These are phyloP conservation scores for Senna tora DNA, from an alignment of 306 rosid species.

Conservation along the genomic window DNA sequence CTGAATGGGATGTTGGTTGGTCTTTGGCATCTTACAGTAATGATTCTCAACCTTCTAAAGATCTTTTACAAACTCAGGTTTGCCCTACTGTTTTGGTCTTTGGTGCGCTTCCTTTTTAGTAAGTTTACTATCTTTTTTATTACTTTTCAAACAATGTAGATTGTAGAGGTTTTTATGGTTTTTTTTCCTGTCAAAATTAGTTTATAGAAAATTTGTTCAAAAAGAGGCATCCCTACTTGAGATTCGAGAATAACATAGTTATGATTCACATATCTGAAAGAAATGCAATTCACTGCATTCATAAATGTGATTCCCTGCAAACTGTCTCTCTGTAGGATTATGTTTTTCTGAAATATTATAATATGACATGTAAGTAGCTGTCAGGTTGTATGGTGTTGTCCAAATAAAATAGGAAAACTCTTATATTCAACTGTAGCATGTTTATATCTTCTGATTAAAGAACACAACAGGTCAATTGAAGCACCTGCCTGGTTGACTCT, in stretches of 20 bases:
- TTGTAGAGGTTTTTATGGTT: neutral
- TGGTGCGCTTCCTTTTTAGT: neutral
- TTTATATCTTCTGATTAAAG: constrained; percentile 26
- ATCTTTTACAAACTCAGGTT: constrained; percentile 58
- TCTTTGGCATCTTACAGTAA: constrained; percentile 72
- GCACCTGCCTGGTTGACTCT: constrained; percentile 25
- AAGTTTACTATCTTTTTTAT: neutral
- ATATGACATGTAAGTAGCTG: neutral
- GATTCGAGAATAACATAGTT: constrained; percentile 8
- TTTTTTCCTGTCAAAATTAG: constrained; percentile 1
- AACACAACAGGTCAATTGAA: constrained; percentile 28
- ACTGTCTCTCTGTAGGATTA: neutral
- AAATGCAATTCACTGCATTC: constrained; percentile 15
- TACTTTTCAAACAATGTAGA: neutral
- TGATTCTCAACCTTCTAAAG: constrained; percentile 50
- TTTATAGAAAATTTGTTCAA: constrained; percentile 14
- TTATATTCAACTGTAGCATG: constrained; percentile 26
- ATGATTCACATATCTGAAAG: constrained; percentile 20
- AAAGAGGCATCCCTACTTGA: constrained; percentile 11
- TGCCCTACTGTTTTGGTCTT: constrained; percentile 26
- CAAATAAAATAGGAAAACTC: constrained; percentile 23
- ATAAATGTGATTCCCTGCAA: neutral
- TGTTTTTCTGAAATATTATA: neutral
- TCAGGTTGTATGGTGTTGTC: constrained; percentile 9
- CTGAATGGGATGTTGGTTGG: constrained; percentile 96